phyloP scores from a whole-genome alignment of 495 filamentous ascomycete genomes.

The Podospora tetraspora region DNA sequence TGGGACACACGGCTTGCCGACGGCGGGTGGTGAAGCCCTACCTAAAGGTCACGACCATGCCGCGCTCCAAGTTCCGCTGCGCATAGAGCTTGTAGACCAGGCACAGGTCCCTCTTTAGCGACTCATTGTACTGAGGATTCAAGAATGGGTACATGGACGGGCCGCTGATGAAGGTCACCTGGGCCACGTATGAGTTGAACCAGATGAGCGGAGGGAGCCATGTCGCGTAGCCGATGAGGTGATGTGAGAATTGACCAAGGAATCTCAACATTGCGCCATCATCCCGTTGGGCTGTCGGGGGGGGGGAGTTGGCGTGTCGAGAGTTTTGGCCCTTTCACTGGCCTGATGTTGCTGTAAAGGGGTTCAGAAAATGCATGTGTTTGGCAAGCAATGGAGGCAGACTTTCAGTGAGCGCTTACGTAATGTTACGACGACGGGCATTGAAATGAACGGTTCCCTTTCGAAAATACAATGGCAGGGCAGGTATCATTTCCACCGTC shows the following conservation, averaged over 20 bases:
- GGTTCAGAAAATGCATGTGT: not conserved
- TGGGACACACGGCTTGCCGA: not conserved
- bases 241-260: constrained; percentile 36
- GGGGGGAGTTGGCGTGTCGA: constrained; percentile 7
- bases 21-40: constrained; percentile 14
- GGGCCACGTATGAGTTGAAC: constrained; percentile 57
- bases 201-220: constrained; percentile 60
- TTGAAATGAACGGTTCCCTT: not conserved
- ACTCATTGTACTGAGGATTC: constrained; percentile 58
- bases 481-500: not conserved
- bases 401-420: no score
- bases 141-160: constrained; percentile 74
- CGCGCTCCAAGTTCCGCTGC: constrained; percentile 40
- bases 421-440: not conserved
- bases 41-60: constrained; percentile 53
- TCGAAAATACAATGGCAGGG: not conserved
- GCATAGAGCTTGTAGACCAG: constrained; percentile 47
- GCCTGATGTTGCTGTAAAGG: not conserved
- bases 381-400: no score
- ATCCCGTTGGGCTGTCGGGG: constrained; percentile 24
- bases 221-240: constrained; percentile 51
- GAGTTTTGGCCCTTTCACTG: constrained; percentile 20
- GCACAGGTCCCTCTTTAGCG: constrained; percentile 50
- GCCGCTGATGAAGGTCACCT: constrained; percentile 59
- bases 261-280: constrained; percentile 30